Conservation (phyloP, 2,329 filamentous ascomycete genomes). For the Epichloe baconii region DNA sequence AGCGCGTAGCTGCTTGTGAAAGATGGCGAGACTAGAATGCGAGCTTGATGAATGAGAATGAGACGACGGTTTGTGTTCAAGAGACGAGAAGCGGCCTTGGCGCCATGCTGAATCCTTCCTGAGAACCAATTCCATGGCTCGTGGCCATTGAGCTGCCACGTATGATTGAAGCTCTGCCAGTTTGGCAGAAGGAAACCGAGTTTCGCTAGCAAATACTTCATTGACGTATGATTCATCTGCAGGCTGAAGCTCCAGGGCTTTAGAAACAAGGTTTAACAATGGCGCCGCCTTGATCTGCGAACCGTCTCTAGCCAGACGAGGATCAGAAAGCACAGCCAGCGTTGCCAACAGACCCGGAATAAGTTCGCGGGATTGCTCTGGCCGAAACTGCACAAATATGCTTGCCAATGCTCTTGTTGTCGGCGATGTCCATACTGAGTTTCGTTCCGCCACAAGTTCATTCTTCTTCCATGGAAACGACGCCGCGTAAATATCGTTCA, state of each 20-base stretch:
- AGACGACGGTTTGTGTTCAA: neutral
- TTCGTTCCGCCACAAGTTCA: neutral
- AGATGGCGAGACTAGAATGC: constrained; percentile 5
- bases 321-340: constrained; percentile 18
- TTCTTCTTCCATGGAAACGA: neutral
- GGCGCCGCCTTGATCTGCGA: constrained; percentile 14
- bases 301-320: constrained; percentile 6
- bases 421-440: constrained; percentile 2
- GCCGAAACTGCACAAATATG: constrained; percentile 19
- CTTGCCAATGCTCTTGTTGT: constrained; percentile 14
- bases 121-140: constrained; percentile 12
- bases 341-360: constrained; percentile 21
- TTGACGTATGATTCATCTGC: constrained; percentile 11
- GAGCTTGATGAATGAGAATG: neutral
- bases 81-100: neutral
- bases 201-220: constrained; percentile 8
- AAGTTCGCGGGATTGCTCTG: constrained; percentile 13
- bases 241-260: constrained; percentile 10
- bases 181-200: constrained; percentile 10
- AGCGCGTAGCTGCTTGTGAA: constrained; percentile 17
- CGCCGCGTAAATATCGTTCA: constrained; percentile 8
- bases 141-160: constrained; percentile 17
- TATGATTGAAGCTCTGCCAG: constrained; percentile 13
- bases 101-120: constrained; percentile 13
- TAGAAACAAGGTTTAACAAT: constrained; percentile 16